Base-by-base conservation (phyloP, 2,329 filamentous ascomycete genomes). In the Periconia sp. region DNA sequence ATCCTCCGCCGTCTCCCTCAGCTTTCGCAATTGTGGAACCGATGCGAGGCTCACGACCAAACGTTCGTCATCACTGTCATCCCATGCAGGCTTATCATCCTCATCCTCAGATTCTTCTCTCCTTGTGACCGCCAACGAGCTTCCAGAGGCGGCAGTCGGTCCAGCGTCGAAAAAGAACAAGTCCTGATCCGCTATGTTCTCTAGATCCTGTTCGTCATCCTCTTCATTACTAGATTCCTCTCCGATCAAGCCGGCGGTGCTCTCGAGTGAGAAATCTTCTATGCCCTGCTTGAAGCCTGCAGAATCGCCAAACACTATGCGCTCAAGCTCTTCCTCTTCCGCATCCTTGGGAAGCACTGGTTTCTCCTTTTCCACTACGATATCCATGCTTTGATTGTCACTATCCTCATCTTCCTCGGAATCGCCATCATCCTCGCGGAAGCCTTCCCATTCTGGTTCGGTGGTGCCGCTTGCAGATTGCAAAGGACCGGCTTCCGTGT, bases 11-110 rank as follows among this genome's bases (percentile, higher is more conserved):
- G 84, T 86, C 36, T 85, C 77, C 48, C 94, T 82, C 50, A 99
- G 77, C 71, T 97, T 97, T 54, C 92, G 83, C 64, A 96, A 70
- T 52, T 88, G 82, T 34, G 84, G 82, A 31, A 86, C 84, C 18
- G 83, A 81, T 3, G 89, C 87, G 26, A 99, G 79, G 11, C 92
- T 97, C 35, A 99, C 80, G 5, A 84, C 82, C 50, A 96, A 75
- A 40, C 89, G 82, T 64, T 97, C 94, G 64, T 99, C 94, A 60
- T 99, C 94, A 69, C 92, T 97, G 67, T 99, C 94, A 56, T 92
- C 85, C 94, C 94, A 99, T 1, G 84, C 88, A 3, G 86, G 79
- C 15, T 76, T 75, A 25, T 68, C 68, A 4, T 60, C 57, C 17
- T 69, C 55, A 13, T 68, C 66, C 15, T 71, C 70, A 23, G 67